These are phyloP conservation scores for Neonothopanus nambi DNA, from an alignment of 1,284 basidiomycete genomes.

Conservation along the genomic window DNA sequence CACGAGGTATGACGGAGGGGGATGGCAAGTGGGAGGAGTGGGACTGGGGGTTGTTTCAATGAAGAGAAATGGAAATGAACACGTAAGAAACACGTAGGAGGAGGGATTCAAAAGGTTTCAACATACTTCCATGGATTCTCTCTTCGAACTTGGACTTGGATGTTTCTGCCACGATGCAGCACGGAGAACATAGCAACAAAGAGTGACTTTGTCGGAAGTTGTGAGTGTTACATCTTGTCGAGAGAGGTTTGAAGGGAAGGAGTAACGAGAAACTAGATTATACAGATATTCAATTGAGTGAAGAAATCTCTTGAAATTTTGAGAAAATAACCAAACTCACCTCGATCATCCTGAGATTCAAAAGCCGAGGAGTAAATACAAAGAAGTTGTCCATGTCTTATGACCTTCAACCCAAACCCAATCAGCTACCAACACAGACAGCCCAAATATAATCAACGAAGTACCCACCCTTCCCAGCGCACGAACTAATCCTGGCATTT, in stretches of 20 bases:
- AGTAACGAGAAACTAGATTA: constrained; percentile 1
- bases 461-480: too few species aligned
- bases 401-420: too few species aligned
- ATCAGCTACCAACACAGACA: too few species aligned
- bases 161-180: too few species aligned
- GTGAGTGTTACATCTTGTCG: constrained; percentile 12
- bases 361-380: constrained; percentile 17
- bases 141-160: too few species aligned
- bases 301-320: too few species aligned
- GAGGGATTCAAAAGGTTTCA: neutral
- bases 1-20: constrained; percentile 10
- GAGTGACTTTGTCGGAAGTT: constrained; percentile 13
- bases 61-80: too few species aligned
- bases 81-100: neutral
- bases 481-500: too few species aligned
- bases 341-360: constrained; percentile 11
- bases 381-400: constrained; percentile 12
- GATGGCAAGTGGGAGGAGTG: neutral
- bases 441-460: too few species aligned
- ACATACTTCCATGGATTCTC: neutral
- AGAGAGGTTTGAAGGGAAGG: neutral
- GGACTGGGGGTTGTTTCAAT: too few species aligned
- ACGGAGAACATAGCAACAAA: constrained; percentile 15
- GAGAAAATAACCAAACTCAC: neutral
- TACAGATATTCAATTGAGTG: too few species aligned